phyloP scores from a whole-genome alignment of 352 stramenopile genomes.

The Bremia lactucae region DNA sequence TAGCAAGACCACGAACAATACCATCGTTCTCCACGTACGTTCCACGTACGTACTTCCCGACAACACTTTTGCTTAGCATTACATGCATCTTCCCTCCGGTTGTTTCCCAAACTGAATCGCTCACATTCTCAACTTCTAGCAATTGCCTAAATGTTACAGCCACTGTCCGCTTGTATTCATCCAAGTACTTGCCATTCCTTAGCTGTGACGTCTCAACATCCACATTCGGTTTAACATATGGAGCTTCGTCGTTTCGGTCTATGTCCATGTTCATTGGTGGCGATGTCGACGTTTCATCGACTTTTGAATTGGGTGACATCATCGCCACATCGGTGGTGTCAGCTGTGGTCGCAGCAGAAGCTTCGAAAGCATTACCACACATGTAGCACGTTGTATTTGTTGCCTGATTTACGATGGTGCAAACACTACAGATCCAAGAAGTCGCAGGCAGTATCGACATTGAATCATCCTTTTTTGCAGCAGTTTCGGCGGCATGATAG shows the following conservation, averaged over 20 bases:
- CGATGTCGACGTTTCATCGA: conserved; percentile 11
- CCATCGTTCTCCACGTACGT: conserved; percentile 66
- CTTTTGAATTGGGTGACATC: conserved; percentile 19
- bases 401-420: conserved; percentile 73
- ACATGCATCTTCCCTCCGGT: conserved; percentile 51
- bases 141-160: conserved; percentile 25
- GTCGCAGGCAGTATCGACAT: conserved; percentile 11
- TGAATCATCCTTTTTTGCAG: conserved; percentile 21
- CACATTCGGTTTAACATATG: conserved; percentile 1
- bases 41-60: conserved; percentile 62
- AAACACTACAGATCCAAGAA: conserved; percentile 51
- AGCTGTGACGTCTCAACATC: conserved; percentile 14
- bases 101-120: conserved; percentile 53
- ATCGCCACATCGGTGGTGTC: conserved; percentile 23
- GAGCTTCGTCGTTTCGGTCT: conserved; percentile 10
- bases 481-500: conserved; percentile 53
- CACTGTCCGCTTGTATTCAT: conserved; percentile 40
- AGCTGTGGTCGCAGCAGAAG: conserved; percentile 33
- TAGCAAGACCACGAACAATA: conserved; percentile 43
- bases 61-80: conserved; percentile 26
- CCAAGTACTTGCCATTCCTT: conserved; percentile 34
- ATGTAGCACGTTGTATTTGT: conserved; percentile 51
- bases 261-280: conserved; percentile 33
- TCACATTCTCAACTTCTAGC: conserved; percentile 19
- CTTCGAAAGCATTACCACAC: conserved; percentile 39